Evolutionary conservation across 2,329 filamentous ascomycete genomes (phyloP).

Genomic region (Fusarium keratoplasticum): DNA sequence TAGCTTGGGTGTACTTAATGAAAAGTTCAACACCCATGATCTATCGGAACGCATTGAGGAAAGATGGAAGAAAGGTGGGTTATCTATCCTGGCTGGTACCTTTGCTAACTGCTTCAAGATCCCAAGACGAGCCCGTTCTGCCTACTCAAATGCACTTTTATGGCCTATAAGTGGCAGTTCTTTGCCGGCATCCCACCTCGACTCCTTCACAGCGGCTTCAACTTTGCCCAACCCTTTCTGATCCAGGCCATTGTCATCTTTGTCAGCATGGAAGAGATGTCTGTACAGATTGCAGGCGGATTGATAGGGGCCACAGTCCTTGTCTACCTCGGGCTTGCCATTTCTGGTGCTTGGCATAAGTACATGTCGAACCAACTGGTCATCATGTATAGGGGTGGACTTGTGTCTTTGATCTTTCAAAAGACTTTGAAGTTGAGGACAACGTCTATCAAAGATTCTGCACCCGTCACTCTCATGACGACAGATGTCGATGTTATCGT

Average conservation of each 20-base stretch:
- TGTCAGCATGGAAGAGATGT: slow-evolving; percentile 45
- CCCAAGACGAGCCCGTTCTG: slow-evolving; percentile 34
- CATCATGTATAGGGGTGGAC: slow-evolving; percentile 50
- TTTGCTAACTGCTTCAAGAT: slow-evolving; percentile 3
- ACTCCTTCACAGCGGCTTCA: slow-evolving; percentile 54
- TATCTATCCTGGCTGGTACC: accelerated
- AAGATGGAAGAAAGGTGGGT: slow-evolving; percentile 40
- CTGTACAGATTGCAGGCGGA: slow-evolving; percentile 47
- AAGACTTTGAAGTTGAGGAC: slow-evolving; percentile 54
- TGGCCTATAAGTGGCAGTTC: slow-evolving; percentile 46
- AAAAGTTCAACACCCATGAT: slow-evolving; percentile 42
- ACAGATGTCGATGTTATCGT: slow-evolving; percentile 56
- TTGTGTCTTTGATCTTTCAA: slow-evolving; percentile 61
- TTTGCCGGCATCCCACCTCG: slow-evolving; percentile 51
- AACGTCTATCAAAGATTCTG: slow-evolving; percentile 48
- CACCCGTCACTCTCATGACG: slow-evolving; percentile 59
- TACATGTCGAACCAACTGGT: slow-evolving; percentile 52
- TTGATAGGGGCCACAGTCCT: slow-evolving; percentile 56
- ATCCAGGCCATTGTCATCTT: slow-evolving; percentile 51
- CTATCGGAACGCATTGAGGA: slow-evolving; percentile 34
- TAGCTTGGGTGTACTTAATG: slow-evolving; percentile 43
- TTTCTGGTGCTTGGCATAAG: slow-evolving; percentile 47
- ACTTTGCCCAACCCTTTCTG: slow-evolving; percentile 59
- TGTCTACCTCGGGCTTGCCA: slow-evolving; percentile 57
- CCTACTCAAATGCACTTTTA: slow-evolving; percentile 43